phyloP scores from a whole-genome alignment of 306 rosid genomes.

The Quercus agrifolia region DNA sequence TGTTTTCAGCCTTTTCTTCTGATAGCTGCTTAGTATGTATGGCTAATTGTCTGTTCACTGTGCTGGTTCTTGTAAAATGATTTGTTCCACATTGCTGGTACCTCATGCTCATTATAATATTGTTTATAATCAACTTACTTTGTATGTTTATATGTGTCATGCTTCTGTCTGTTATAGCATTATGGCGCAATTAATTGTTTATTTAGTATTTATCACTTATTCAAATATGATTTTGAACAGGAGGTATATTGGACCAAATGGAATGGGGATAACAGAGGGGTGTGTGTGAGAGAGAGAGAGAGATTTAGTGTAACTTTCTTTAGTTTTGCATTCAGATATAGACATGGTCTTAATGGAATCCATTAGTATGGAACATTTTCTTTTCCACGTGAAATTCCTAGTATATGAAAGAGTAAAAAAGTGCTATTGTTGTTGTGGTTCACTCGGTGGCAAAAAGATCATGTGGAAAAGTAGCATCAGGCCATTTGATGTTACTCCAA shows the following conservation, averaged over 20 bases:
- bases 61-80: background rate
- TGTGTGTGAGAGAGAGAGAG: background rate
- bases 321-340: too few relatives aligned
- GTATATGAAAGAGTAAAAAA: too few relatives aligned
- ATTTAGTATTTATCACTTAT: background rate
- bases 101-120: background rate
- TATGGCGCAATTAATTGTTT: background rate
- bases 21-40: slow-evolving; percentile 5
- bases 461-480: background rate
- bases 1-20: slow-evolving; percentile 7
- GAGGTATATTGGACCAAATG: background rate
- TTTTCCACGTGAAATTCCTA: too few relatives aligned
- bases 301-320: background rate
- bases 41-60: slow-evolving; percentile 11
- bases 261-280: background rate
- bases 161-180: background rate
- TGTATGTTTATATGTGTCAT: background rate
- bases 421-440: too few relatives aligned
- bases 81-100: background rate
- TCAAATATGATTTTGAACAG: background rate
- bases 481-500: background rate
- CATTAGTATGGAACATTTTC: too few relatives aligned
- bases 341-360: too few relatives aligned
- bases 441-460: background rate
- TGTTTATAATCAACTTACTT: background rate